Evolutionary conservation across 2,329 filamentous ascomycete genomes (phyloP), one percentile per base, ranked within the genome.

Genomic region (Aspergillus novoparasiticus): DNA sequence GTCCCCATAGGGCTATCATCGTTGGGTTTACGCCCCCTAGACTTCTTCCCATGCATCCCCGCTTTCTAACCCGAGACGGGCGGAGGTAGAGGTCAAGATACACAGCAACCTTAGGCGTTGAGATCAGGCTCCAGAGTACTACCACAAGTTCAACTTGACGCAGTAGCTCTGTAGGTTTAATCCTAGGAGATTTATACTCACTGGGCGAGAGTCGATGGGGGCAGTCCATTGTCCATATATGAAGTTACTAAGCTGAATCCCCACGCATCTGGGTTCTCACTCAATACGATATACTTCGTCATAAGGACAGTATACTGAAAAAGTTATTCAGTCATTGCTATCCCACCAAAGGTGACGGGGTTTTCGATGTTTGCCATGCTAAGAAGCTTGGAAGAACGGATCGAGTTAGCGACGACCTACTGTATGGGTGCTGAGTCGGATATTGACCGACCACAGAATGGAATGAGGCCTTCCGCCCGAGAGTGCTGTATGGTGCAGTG

Each of bases 11-110:
- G 26, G 39, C 59, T 61, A 41, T 43, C 56, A 36, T 39, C 55
- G 30, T 57, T 43, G 48, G 9, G 48, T 36, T 9, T 60, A 48
- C 48, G 28, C 26, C 48, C 45, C n/a, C 23, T 46, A 41, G 48
- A 54, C 30, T 26, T 46, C 23, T 26, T 28, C 26, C 39, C 48
- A 50, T 45, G 39, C 43, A 58, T 60, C 60, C 60, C 55, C 60
- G 46, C 60, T 58, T 43, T 53, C 34, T 51, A 58, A 50, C 46
- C 56, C 55, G 57, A 53, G 48, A 55, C 56, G 41, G 50, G 56
- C 46, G 58, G 23, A 60, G 56, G 56, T 12, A 53, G 36, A 46
- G 26, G 58, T 41, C 36, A 41, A 32, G 19, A 32, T 34, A 53
- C 50, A 19, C 16, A 43, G n/a, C 34, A 30, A 4, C 48, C 39